Percentiles rank a stretch among this genome's conserved stretches.
Evolutionary conservation across 495 filamentous ascomycete species (phyloP).

Genomic region (Pyrenula aspistea): DNA sequence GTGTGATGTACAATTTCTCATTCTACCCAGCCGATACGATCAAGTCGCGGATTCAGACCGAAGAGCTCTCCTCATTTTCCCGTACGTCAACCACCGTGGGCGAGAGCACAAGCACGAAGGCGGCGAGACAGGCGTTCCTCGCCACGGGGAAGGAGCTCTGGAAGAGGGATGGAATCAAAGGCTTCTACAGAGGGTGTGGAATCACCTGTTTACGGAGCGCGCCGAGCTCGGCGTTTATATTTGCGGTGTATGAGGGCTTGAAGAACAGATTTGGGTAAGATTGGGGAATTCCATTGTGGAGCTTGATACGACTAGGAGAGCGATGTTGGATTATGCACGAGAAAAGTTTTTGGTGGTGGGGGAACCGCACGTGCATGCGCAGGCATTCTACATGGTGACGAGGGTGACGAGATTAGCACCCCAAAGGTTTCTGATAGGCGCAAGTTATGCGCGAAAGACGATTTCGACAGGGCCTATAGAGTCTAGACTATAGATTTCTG

Average conservation of each 20-base stretch:
- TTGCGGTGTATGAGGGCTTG: conserved; percentile 80
- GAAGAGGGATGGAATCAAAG: conserved; percentile 66
- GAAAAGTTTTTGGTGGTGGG: too few relatives aligned
- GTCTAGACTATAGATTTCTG: too few relatives aligned
- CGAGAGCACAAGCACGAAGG: conserved; percentile 12
- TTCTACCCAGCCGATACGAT: conserved; percentile 97
- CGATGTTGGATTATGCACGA: too few relatives aligned
- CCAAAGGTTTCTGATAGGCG: too few relatives aligned
- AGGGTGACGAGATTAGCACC: too few relatives aligned
- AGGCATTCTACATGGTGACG: too few relatives aligned
- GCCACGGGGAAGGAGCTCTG: conserved; percentile 58
- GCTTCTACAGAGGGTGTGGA: conserved; percentile 87
- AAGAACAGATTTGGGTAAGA: conserved; percentile 48
- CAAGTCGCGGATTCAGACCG: conserved; percentile 92
- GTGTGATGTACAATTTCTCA: conserved; percentile 88
- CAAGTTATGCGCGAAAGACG: too few relatives aligned
- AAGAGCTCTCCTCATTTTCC: conserved; percentile 37
- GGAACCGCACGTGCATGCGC: too few relatives aligned
- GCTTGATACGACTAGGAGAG: too few relatives aligned
- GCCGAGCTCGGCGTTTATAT: conserved; percentile 95
- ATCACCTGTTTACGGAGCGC: conserved; percentile 81
- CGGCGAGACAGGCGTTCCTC: conserved; percentile 50
- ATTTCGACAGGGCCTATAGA: too few relatives aligned
- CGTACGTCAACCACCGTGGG: background rate
- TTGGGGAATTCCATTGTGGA: too few relatives aligned